Conservation (phyloP, 805 yeast species). For the Candida andamanensis region DNA sequence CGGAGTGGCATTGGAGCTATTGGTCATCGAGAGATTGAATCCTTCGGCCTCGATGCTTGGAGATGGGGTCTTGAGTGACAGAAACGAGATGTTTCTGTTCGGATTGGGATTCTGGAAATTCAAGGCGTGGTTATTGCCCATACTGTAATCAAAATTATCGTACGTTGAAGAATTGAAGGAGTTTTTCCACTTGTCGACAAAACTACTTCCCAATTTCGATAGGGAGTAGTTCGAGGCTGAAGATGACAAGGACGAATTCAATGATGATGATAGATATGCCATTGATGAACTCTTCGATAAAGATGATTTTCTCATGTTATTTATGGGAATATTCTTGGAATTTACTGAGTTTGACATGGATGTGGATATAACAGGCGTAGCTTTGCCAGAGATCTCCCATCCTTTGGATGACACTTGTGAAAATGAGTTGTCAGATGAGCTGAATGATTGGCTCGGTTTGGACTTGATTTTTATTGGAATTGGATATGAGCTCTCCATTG, state of each 20-base stretch:
- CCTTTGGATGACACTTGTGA: slow-evolving; percentile 34
- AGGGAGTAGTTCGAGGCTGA: slow-evolving; percentile 37
- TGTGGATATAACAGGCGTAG: slow-evolving; percentile 20
- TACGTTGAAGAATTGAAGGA: slow-evolving; percentile 21
- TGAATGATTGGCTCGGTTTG: slow-evolving; percentile 11
- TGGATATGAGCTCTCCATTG: slow-evolving; percentile 6
- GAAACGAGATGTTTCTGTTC: slow-evolving; percentile 19
- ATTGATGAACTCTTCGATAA: slow-evolving; percentile 34
- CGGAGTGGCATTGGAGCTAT: slow-evolving; percentile 14
- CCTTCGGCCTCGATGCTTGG: slow-evolving; percentile 34
- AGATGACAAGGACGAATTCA: slow-evolving; percentile 33
- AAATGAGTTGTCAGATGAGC: slow-evolving; percentile 20
- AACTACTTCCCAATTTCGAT: slow-evolving; percentile 37
- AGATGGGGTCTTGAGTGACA: slow-evolving; percentile 30
- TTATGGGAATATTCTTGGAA: slow-evolving; percentile 8
- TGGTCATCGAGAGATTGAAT: slow-evolving; percentile 14
- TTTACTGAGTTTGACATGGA: slow-evolving; percentile 5
- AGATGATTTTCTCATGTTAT: slow-evolving; percentile 20
- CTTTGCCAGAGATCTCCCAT: slow-evolving; percentile 44
- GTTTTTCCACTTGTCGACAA: slow-evolving; percentile 42
- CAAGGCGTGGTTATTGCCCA: not conserved
- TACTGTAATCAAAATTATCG: slow-evolving; percentile 8
- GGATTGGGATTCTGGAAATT: slow-evolving; percentile 1
- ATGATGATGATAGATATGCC: slow-evolving; percentile 38
- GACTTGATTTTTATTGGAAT: slow-evolving; percentile 16